phyloP scores from a whole-genome alignment of 768 basidiomycete genomes.

The Russula lepida region DNA sequence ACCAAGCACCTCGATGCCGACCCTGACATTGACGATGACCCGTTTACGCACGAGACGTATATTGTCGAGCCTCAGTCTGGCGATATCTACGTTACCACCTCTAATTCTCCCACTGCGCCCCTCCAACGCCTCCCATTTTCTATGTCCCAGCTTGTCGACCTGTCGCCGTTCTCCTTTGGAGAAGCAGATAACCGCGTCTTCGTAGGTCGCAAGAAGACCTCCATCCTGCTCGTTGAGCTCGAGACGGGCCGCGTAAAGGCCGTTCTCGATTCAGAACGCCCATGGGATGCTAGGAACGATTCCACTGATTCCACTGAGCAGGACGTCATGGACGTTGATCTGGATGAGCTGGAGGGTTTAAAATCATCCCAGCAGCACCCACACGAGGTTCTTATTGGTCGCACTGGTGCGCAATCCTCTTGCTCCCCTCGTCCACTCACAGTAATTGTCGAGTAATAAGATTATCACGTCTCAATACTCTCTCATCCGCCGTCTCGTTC shows the following conservation, averaged over 20 bases:
- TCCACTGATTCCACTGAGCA: conserved; percentile 36
- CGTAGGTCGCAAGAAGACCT: conserved; percentile 86
- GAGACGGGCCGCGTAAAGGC: conserved; percentile 76
- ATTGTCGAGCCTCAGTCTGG: conserved; percentile 94
- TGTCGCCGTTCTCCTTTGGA: conserved; percentile 75
- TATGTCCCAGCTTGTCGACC: conserved; percentile 86
- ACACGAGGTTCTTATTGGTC: conserved; percentile 52
- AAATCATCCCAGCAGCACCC: conserved; percentile 30
- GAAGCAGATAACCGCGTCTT: conserved; percentile 67
- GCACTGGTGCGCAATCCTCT: conserved; percentile 43
- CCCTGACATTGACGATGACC: conserved; percentile 47
- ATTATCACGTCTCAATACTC: conserved; percentile 85
- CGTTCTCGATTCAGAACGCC: conserved; percentile 67
- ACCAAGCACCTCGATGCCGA: conserved; percentile 55
- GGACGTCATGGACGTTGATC: conserved; percentile 36
- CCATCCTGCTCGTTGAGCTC: conserved; percentile 62
- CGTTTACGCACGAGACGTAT: conserved; percentile 61
- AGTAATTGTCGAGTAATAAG: conserved; percentile 31
- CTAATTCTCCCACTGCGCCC: conserved; percentile 43
- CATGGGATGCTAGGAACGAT: conserved; percentile 62
- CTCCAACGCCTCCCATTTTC: conserved; percentile 86
- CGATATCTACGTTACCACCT: conserved; percentile 79
- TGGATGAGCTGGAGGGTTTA: conserved; percentile 53
- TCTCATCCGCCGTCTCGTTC: conserved; percentile 39
- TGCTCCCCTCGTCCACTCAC: conserved; percentile 14